Percentiles rank a stretch among this genome's conserved stretches.
phyloP scores from a whole-genome alignment of 805 yeast genomes.

The Barnettozyma wickerhamii region DNA sequence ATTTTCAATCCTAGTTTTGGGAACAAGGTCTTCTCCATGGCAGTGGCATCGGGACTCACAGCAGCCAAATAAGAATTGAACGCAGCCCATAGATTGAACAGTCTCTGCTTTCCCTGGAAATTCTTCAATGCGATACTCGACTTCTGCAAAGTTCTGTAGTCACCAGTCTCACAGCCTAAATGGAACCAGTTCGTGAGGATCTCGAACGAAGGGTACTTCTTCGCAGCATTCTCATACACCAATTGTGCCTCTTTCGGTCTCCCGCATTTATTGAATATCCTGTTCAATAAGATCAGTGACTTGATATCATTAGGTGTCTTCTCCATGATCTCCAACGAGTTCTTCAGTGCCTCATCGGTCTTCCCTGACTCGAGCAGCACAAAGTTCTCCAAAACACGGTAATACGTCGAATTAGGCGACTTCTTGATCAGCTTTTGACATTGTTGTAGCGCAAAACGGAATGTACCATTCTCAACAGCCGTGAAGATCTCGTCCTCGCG shows the following conservation, averaged over 20 bases:
- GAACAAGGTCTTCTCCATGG: slow-evolving; percentile 46
- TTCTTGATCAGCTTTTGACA: slow-evolving; percentile 45
- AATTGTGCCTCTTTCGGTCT: slow-evolving; percentile 37
- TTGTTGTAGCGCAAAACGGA: slow-evolving; percentile 46
- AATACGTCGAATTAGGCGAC: slow-evolving; percentile 54
- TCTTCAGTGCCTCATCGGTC: slow-evolving; percentile 26
- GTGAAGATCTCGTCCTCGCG: slow-evolving; percentile 33
- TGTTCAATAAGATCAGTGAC: slow-evolving; percentile 44
- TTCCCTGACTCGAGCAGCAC: slow-evolving; percentile 29
- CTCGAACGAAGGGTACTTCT: slow-evolving; percentile 49
- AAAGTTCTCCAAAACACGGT: slow-evolving; percentile 32
- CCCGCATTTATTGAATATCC: slow-evolving; percentile 38
- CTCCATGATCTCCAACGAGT: slow-evolving; percentile 18
- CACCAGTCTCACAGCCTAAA: slow-evolving; percentile 41
- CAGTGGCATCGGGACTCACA: slow-evolving; percentile 29
- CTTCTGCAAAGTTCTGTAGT: slow-evolving; percentile 50
- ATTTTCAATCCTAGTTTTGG: slow-evolving; percentile 59
- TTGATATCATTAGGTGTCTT: slow-evolving; percentile 51
- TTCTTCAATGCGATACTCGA: slow-evolving; percentile 42
- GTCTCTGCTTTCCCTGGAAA: slow-evolving; percentile 30
- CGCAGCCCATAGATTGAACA: slow-evolving; percentile 51
- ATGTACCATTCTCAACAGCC: slow-evolving; percentile 51
- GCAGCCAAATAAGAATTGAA: slow-evolving; percentile 44
- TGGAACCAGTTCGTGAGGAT: slow-evolving; percentile 55
- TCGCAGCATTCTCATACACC: slow-evolving; percentile 54